Evolutionary conservation across 805 yeast species (phyloP).

Genomic region (Lipomyces oligophaga): DNA sequence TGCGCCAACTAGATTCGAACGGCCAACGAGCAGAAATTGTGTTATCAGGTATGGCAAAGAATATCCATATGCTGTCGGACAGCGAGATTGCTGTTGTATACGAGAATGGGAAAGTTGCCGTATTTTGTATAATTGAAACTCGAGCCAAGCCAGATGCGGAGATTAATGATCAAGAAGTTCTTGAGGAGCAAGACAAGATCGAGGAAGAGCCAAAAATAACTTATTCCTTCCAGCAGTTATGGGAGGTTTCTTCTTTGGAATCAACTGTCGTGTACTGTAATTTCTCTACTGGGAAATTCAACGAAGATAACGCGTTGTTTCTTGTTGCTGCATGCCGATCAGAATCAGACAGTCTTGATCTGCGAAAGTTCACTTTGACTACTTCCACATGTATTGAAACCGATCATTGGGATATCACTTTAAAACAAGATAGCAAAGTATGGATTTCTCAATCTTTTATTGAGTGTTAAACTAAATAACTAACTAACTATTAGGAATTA

Average conservation of each 20-base stretch:
- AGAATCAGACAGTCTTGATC: constrained; percentile 3
- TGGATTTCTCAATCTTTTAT: neutral
- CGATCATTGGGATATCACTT: constrained; percentile 7
- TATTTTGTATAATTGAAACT: constrained; percentile 2
- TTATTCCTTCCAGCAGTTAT: constrained; percentile 2
- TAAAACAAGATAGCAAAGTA: constrained; percentile 5
- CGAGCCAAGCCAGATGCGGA: neutral
- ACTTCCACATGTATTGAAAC: neutral
- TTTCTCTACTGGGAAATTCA: constrained; percentile 2
- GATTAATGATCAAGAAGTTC: neutral
- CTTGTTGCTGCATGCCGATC: constrained; percentile 7
- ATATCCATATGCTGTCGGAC: constrained; percentile 1
- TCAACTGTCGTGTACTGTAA: no score
- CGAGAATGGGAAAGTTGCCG: constrained; percentile 13
- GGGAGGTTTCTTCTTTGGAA: constrained; percentile 2
- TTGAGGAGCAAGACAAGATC: neutral
- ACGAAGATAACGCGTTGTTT: neutral
- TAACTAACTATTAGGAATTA: constrained; percentile 1
- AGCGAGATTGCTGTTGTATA: constrained; percentile 10
- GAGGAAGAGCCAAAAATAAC: neutral
- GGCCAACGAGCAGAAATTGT: constrained; percentile 12
- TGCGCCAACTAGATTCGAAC: constrained; percentile 17
- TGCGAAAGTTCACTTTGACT: constrained; percentile 8
- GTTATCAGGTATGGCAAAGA: constrained; percentile 1
- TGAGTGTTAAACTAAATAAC: neutral